Base-by-base conservation (phyloP, 2,329 filamentous ascomycete species). In the Immersiporthe knoxdaviesiana region DNA sequence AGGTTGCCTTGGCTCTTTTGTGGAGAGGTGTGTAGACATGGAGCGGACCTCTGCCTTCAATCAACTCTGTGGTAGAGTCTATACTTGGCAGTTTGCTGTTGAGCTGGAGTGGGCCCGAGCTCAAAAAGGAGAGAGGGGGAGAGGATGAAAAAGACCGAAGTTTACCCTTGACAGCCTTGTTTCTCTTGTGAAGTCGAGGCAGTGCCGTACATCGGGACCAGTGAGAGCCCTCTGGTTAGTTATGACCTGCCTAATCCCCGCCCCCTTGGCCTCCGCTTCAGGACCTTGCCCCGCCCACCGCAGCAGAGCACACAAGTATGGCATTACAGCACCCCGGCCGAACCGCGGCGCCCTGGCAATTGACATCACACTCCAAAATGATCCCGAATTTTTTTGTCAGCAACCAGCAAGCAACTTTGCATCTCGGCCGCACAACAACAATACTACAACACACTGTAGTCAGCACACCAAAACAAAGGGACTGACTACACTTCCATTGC, bases 221-320 rank as follows among this genome's bases (percentile, higher is more conserved):
- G 47, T 66, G n/a, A 44, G 50, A 54, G 54, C 30, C 27, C 16
- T n/a, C 52, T 47, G 54, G 41, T 64, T 44, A 32, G 52, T 63
- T 41, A 63, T 63, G 27, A 32, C 24, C 18, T 21, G 32, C 50
- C 50, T 27, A 54, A 14, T 14, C n/a, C 14, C 1, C 10, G 21
- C 35, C 4, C 50, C 27, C 27, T 14, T 18, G 27, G 52, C 24
- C 52, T 18, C 52, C 52, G 52, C 52, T 56, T 56, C 27, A 30
- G 52, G 52, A 30, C 52, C 14, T 30, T 14, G 14, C 52, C 27
- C 24, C n/a, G n/a, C 52, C 52, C 24, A 16, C 50, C 14, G 50
- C 50, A 54, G 50, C 50, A 54, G 24, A 52, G 50, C 50, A 52
- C n/a, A 11, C 2, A 52, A 52, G 50, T 4, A 52, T n/a, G 50